phyloP scores from a whole-genome alignment of 2,329 filamentous ascomycete genomes.

The Leptosphaerulina australis region DNA sequence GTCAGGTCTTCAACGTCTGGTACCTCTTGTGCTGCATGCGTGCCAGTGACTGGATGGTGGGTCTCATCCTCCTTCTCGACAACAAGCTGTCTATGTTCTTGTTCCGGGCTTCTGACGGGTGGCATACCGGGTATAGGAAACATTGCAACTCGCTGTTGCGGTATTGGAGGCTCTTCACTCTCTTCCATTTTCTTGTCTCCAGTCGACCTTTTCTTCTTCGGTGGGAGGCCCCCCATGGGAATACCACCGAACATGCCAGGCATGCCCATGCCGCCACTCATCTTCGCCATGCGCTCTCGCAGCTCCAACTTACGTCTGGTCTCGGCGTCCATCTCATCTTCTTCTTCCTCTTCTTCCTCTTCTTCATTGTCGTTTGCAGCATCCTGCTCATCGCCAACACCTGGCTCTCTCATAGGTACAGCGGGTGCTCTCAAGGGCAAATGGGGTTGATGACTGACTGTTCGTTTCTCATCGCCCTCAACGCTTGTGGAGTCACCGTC shows the following conservation, averaged over 20 bases:
- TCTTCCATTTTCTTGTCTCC: conserved; percentile 48
- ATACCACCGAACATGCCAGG: conserved; percentile 84
- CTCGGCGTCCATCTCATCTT: conserved; percentile 88
- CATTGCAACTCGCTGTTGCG: conserved; percentile 58
- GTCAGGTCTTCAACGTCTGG: conserved; percentile 61
- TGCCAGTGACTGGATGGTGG: conserved; percentile 50
- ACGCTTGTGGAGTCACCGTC: conserved; percentile 69
- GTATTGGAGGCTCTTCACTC: conserved; percentile 33
- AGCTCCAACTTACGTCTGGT: conserved; percentile 83
- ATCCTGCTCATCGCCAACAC: conserved; percentile 59
- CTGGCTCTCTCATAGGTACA: conserved; percentile 51
- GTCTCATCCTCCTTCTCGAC: conserved; percentile 61
- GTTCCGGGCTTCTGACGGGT: conserved; percentile 56
- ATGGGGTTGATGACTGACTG: conserved; percentile 27
- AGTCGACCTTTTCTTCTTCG: conserved; percentile 58
- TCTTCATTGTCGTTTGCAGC: conserved; percentile 60
- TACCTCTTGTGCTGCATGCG: conserved; percentile 54
- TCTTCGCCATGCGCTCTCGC: conserved; percentile 94
- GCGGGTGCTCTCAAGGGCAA: conserved; percentile 41
- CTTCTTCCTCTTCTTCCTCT: conserved; percentile 70
- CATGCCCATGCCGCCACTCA: conserved; percentile 98
- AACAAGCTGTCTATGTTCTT: conserved; percentile 50
- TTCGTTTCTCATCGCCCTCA: conserved; percentile 73
- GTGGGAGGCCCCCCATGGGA: conserved; percentile 60
- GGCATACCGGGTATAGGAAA: conserved; percentile 75